Conservation (phyloP, 1,139 yeast species). For the Blastobotrys capitulatus region DNA sequence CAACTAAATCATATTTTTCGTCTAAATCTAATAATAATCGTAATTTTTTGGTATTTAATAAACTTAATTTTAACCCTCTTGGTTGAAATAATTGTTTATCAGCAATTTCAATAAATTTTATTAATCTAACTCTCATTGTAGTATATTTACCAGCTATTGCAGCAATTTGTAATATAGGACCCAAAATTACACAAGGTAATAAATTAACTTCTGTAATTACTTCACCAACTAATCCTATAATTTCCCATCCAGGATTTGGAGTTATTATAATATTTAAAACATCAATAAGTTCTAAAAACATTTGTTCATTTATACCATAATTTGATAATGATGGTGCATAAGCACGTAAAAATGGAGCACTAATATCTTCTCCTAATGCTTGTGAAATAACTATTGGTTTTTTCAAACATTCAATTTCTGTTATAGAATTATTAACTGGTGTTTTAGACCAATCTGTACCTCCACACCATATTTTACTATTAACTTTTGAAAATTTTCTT, state of each 20-base stretch:
- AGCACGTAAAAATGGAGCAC: constrained; percentile 7
- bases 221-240: neutral
- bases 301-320: neutral
- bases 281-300: constrained; percentile 3
- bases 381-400: constrained; percentile 7
- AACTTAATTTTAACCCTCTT: constrained; percentile 3
- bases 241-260: neutral
- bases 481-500: too few relatives aligned
- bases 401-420: too few relatives aligned
- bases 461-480: too few relatives aligned
- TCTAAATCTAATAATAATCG: neutral
- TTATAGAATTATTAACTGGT: too few relatives aligned
- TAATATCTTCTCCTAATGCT: neutral
- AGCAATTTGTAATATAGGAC: neutral
- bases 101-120: neutral
- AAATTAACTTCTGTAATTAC: neutral
- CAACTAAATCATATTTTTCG: neutral
- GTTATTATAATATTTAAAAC: constrained; percentile 5
- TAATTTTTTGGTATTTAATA: neutral
- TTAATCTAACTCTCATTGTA: neutral
- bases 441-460: too few relatives aligned
- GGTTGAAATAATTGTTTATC: constrained; percentile 5
- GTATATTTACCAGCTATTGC: neutral
- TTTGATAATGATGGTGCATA: neutral
- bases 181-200: neutral